A percentile compares a stretch with the other conserved stretches of the same genome.
Conservation (phyloP, 441 rosid genomes). For the Euphorbia celastroides region DNA sequence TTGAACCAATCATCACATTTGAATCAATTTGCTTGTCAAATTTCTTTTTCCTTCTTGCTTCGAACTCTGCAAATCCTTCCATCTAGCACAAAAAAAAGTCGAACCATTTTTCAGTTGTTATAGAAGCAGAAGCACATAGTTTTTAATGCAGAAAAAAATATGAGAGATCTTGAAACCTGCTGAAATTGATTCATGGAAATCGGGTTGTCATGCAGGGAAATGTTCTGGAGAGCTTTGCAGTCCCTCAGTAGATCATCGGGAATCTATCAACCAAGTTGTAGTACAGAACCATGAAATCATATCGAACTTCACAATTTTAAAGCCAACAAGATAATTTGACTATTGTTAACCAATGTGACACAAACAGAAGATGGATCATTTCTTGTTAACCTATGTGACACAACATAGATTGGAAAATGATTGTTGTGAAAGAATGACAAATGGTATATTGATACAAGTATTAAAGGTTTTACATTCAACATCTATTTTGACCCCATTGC, state of each 20-base stretch:
- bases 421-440: background rate
- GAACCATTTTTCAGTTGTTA: background rate
- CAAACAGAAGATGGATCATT: background rate
- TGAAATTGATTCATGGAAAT: constrained; percentile 93
- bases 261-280: constrained; percentile 34
- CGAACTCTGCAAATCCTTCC: constrained; percentile 88
- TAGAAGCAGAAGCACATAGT: background rate
- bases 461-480: background rate
- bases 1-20: constrained; percentile 88
- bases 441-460: background rate
- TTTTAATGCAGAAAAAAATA: background rate
- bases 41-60: constrained; percentile 87
- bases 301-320: background rate
- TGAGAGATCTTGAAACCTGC: constrained; percentile 36
- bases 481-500: background rate
- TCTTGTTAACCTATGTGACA: background rate
- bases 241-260: constrained; percentile 69
- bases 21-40: constrained; percentile 96
- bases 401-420: background rate
- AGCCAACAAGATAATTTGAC: too few species aligned
- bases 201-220: constrained; percentile 82
- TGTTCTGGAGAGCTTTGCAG: constrained; percentile 82
- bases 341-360: background rate
- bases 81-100: constrained; percentile 36
- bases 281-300: background rate